Evolutionary conservation across 805 yeast genomes (phyloP), one percentile per base, ranked within the genome.

Genomic region (Candida coquimbonensis): DNA sequence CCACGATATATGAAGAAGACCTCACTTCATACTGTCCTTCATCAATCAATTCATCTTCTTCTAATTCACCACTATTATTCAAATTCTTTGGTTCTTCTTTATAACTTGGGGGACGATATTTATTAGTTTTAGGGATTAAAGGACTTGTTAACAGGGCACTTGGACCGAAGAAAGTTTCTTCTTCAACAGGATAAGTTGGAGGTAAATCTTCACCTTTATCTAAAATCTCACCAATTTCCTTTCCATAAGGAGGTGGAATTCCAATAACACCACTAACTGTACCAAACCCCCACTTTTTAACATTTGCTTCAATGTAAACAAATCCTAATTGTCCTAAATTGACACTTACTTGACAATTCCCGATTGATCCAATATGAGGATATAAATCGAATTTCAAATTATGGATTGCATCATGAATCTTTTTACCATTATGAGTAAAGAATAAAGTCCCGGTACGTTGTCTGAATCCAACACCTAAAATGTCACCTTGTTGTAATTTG

Each of bases 341-440:
- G 4, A 83, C 84, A 16, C 68, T 64, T 24, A 70, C 53, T 3
- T 68, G 60, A 48, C 65, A 63, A 8, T 69, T 63, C 46, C 68
- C 68, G 40, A 63, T 55, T 0, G 71, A 60, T 2, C 72, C 74
- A 24, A 70, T 46, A 6, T 68, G 64, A 7, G 72, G 64, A 52
- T 65, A 70, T 29, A 70, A 34, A 50, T 68, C 70, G 12, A 66
- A 56, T 24, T 78, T 80, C 27, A 81, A 66, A 54, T 81, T 86
- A 17, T 89, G 86, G 4, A 88, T 88, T 26, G 89, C 75, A 52
- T 88, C 97, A 54, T 80, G 72, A 35, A 91, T 68, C 56, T 86
- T 87, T 63, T 87, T 87, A 21, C 99, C 99, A 58, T 93, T 93
- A 53, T 96, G 77, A 0, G 99, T 93, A 69, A 90, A 91, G 59